Evolutionary conservation across 1,284 basidiomycete species (phyloP).

Genomic region (Xerocomus nothofagi): DNA sequence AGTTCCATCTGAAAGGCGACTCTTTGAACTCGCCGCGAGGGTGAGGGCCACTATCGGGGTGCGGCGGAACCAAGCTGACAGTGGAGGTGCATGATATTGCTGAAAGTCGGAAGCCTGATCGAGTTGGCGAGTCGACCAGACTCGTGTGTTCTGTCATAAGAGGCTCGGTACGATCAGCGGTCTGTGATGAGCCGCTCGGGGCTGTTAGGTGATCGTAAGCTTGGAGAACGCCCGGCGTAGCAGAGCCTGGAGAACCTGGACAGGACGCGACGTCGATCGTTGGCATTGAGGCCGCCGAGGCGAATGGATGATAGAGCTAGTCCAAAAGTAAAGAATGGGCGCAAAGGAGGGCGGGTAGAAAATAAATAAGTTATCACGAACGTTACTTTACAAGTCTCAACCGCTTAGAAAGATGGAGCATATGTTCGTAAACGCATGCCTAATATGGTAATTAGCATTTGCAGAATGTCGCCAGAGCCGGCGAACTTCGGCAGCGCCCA

Average conservation of each 20-base stretch:
- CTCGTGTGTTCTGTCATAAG: conserved; percentile 9
- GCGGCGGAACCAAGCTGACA: conserved; percentile 24
- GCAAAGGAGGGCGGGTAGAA: conserved; percentile 17
- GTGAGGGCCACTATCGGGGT: conserved; percentile 7
- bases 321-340: conserved; percentile 4
- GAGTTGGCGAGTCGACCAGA: conserved; percentile 17
- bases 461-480: not conserved
- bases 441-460: conserved; percentile 20
- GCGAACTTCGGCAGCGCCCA: conserved; percentile 1
- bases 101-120: conserved; percentile 28
- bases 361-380: conserved; percentile 17
- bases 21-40: conserved; percentile 27
- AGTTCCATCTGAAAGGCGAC: conserved; percentile 36
- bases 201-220: conserved; percentile 23
- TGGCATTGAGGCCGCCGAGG: conserved; percentile 16
- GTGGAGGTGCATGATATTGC: conserved; percentile 27
- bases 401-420: conserved; percentile 14
- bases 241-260: conserved; percentile 28
- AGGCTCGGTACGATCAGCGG: not conserved
- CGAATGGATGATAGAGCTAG: conserved; percentile 4
- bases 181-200: not conserved
- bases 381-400: conserved; percentile 6
- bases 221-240: conserved; percentile 32
- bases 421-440: conserved; percentile 36
- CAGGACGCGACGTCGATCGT: conserved; percentile 7